Evolutionary conservation across 371 early-diverging fungal genomes (phyloP).

Genomic region (Haplosporangium sp.): DNA sequence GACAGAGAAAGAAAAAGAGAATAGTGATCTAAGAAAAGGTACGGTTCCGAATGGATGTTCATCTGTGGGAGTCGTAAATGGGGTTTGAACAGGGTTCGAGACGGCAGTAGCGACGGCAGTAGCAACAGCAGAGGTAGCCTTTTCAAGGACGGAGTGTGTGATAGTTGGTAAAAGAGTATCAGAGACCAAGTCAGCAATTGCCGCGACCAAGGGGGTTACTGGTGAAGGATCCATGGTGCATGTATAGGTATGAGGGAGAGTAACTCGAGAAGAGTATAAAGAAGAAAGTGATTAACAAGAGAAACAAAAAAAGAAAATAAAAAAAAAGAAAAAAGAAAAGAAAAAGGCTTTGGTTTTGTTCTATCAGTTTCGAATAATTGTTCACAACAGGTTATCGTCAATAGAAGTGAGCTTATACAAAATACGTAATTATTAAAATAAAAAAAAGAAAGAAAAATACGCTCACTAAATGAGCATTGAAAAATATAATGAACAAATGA

Average conservation of each 20-base stretch:
- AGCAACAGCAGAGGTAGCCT: slow-evolving; percentile 16
- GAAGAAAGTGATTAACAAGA: not conserved
- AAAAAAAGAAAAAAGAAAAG: not conserved
- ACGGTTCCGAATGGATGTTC: slow-evolving; percentile 17
- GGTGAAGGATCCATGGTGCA: not conserved
- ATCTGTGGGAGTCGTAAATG: slow-evolving; percentile 1
- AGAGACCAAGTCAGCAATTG: not conserved
- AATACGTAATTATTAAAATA: too few relatives aligned
- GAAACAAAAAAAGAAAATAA: not conserved
- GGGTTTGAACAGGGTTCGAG: not conserved
- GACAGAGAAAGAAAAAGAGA: slow-evolving; percentile 61
- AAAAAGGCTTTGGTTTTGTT: not conserved
- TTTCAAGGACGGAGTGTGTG: slow-evolving; percentile 11
- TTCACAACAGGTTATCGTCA: too few relatives aligned
- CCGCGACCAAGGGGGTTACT: not conserved
- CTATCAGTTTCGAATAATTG: too few relatives aligned
- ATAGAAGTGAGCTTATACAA: too few relatives aligned
- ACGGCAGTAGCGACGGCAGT: slow-evolving; percentile 17
- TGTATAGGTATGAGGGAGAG: not conserved
- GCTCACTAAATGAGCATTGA: too few relatives aligned
- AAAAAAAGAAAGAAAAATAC: too few relatives aligned
- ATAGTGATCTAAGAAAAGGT: slow-evolving; percentile 48
- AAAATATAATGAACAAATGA: too few relatives aligned
- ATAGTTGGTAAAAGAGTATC: slow-evolving; percentile 8
- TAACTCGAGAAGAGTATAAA: not conserved